Evolutionary conservation across 2,329 filamentous ascomycete genomes (phyloP).

Genomic region (Aphanoascus verrucosus): DNA sequence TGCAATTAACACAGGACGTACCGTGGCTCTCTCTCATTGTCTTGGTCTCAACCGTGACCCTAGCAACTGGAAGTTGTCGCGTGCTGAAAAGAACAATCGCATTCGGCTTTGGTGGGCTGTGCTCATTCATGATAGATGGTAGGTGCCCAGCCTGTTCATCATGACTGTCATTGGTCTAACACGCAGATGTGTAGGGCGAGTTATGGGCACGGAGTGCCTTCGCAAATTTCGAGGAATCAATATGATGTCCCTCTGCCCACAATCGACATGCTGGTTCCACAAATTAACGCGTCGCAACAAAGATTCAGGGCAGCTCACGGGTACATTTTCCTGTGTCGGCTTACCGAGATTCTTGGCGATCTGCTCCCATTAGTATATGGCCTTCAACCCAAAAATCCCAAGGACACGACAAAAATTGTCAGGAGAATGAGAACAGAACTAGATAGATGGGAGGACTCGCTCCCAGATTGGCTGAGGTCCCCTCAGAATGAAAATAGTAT

Average conservation of each 20-base stretch:
- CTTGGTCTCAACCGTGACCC: conserved; percentile 48
- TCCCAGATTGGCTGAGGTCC: conserved; percentile 35
- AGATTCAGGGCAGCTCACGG: conserved; percentile 39
- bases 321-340: conserved; percentile 43
- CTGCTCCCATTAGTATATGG: conserved; percentile 38
- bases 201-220: conserved; percentile 46
- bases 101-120: conserved; percentile 49
- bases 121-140: conserved; percentile 47
- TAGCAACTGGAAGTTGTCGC: conserved; percentile 42
- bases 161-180: conserved; percentile 11
- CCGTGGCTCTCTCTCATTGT: conserved; percentile 45
- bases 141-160: conserved; percentile 9
- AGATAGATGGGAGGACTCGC: conserved; percentile 37
- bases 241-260: conserved; percentile 48
- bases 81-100: conserved; percentile 42
- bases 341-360: conserved; percentile 40
- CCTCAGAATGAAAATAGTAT: conserved; percentile 26
- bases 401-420: conserved; percentile 37
- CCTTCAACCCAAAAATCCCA: conserved; percentile 33
- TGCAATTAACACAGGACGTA: conserved; percentile 44
- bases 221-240: conserved; percentile 43
- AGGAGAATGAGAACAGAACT: conserved; percentile 37
- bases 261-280: conserved; percentile 31
- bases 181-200: conserved; percentile 34
- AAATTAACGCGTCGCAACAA: conserved; percentile 31